Conservation (phyloP, 768 basidiomycete species). For the Kwoniella dejecticola region DNA sequence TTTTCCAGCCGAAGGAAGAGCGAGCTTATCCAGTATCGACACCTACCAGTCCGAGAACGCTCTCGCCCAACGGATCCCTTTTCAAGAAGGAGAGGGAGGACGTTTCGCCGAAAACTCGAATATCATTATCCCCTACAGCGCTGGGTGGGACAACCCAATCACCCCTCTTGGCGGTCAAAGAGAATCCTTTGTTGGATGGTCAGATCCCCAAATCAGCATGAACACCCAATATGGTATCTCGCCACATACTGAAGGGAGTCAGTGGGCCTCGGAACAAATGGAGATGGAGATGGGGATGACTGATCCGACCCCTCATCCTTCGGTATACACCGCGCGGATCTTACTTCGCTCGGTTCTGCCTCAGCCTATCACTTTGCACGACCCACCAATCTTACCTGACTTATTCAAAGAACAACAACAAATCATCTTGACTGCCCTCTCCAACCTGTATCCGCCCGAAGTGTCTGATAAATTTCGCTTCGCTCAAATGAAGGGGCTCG, state of each 20-base stretch:
- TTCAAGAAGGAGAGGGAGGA: neutral
- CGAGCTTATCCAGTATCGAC: neutral
- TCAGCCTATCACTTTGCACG: conserved; percentile 9
- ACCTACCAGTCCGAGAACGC: neutral
- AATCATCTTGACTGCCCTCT: conserved; percentile 30
- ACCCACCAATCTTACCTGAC: conserved; percentile 20
- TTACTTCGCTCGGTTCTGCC: conserved; percentile 24
- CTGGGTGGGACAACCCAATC: neutral
- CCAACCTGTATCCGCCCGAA: conserved; percentile 22
- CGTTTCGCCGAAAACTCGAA: conserved; percentile 17
- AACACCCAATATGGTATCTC: too few species aligned
- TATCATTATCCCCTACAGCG: conserved; percentile 14
- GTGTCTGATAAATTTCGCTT: conserved; percentile 10
- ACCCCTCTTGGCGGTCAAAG: conserved; percentile 7
- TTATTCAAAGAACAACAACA: conserved; percentile 22
- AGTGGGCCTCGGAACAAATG: neutral
- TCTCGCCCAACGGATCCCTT: neutral
- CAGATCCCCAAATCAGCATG: conserved; percentile 10
- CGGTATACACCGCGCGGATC: conserved; percentile 25
- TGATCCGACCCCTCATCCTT: conserved; percentile 16
- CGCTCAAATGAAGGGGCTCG: conserved; percentile 19
- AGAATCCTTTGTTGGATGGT: conserved; percentile 9
- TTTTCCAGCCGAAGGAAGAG: conserved; percentile 8
- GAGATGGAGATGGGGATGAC: neutral
- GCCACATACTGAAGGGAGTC: too few species aligned